Evolutionary conservation across 2,329 filamentous ascomycete genomes (phyloP).

Genomic region (Aspergillus unguis): DNA sequence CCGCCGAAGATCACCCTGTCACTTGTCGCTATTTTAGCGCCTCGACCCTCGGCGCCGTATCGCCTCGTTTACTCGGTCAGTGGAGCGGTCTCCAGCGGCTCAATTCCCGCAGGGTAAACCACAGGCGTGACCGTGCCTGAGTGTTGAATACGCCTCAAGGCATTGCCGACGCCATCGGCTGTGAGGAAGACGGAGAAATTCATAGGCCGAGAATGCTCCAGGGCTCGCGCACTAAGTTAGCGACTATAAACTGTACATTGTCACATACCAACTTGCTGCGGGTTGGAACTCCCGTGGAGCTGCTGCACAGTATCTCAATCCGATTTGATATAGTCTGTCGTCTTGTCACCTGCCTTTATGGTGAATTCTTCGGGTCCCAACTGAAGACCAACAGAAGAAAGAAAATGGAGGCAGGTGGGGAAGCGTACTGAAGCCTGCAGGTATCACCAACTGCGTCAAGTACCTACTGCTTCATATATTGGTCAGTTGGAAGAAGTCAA

Average conservation of each 20-base stretch:
- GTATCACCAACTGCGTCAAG: slow-evolving; percentile 14
- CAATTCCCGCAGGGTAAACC: slow-evolving; percentile 1
- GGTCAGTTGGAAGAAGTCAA: slow-evolving; percentile 13
- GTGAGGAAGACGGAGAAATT: slow-evolving; percentile 5
- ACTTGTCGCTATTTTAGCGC: slow-evolving; percentile 15
- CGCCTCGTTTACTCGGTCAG: slow-evolving; percentile 8
- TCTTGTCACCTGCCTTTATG: neutral
- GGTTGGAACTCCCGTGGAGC: neutral
- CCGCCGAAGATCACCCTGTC: slow-evolving; percentile 8
- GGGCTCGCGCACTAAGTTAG: slow-evolving; percentile 9
- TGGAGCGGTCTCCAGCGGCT: slow-evolving; percentile 10
- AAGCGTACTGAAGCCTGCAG: slow-evolving; percentile 8
- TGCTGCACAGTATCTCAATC: neutral
- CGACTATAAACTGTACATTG: slow-evolving; percentile 6
- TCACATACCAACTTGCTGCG: slow-evolving; percentile 9
- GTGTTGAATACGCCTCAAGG: neutral
- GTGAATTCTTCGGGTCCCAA: neutral
- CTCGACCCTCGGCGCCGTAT: slow-evolving; percentile 12
- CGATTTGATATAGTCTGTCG: slow-evolving; percentile 1
- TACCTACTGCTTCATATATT: slow-evolving; percentile 15
- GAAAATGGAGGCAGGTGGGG: slow-evolving; percentile 3
- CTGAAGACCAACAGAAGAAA: neutral
- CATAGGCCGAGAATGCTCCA: slow-evolving; percentile 10
- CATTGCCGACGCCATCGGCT: slow-evolving; percentile 3
- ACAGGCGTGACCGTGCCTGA: slow-evolving; percentile 1